Evolutionary conservation across 164 flowering plant species (phyloP).

Genomic region (Magnolia changhungtana): DNA sequence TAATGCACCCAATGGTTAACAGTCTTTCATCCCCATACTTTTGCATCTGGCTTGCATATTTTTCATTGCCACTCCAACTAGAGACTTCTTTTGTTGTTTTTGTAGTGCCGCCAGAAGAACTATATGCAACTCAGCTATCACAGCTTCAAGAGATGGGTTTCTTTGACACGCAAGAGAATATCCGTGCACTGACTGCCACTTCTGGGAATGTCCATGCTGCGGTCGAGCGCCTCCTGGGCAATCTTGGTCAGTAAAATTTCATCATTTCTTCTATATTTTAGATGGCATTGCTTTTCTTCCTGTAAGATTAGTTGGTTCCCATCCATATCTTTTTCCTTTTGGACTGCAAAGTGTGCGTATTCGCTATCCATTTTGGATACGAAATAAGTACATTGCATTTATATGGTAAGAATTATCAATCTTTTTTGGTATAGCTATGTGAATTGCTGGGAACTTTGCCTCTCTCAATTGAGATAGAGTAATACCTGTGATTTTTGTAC

Average conservation of each 20-base stretch:
- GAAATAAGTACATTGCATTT: slow-evolving; percentile 10
- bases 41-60: not conserved
- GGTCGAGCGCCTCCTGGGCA: slow-evolving; percentile 89
- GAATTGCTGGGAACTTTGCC: not conserved
- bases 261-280: slow-evolving; percentile 10
- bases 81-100: not conserved
- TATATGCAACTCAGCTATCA: slow-evolving; percentile 80
- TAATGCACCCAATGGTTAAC: slow-evolving; percentile 35
- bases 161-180: slow-evolving; percentile 88
- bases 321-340: not conserved
- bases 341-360: not conserved
- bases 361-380: slow-evolving; percentile 13
- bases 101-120: slow-evolving; percentile 91
- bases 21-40: not conserved
- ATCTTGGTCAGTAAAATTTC: slow-evolving; percentile 44
- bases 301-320: slow-evolving; percentile 27
- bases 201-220: slow-evolving; percentile 98
- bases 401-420: slow-evolving; percentile 4
- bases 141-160: slow-evolving; percentile 99
- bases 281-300: slow-evolving; percentile 12
- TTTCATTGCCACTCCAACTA: not conserved
- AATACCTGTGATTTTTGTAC: slow-evolving; percentile 19
- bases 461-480: slow-evolving; percentile 2
- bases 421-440: slow-evolving; percentile 6
- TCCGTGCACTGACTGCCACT: slow-evolving; percentile 77